These are phyloP conservation scores for Botrytis squamosa DNA, from an alignment of 2,329 filamentous ascomycete species.

Conservation along the genomic window DNA sequence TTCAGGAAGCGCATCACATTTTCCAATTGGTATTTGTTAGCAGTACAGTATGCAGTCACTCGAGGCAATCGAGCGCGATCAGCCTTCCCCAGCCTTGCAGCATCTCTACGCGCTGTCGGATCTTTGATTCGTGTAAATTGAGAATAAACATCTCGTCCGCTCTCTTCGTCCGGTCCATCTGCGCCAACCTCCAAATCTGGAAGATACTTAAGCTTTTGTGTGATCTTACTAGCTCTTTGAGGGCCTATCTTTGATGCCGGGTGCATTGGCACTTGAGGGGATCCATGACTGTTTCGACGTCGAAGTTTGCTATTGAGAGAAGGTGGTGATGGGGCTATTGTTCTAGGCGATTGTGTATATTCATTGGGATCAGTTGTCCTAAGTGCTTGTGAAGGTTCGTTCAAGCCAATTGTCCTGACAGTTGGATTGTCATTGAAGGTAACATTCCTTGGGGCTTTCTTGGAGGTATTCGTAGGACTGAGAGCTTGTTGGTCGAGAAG, in stretches of 20 bases:
- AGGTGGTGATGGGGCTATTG: slow-evolving; percentile 46
- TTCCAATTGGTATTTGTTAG: slow-evolving; percentile 87
- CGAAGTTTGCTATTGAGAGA: slow-evolving; percentile 85
- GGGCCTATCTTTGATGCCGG: slow-evolving; percentile 75
- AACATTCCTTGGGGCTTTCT: slow-evolving; percentile 52
- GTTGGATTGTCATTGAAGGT: slow-evolving; percentile 74
- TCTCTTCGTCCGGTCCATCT: slow-evolving; percentile 79
- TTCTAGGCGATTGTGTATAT: background rate
- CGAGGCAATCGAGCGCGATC: slow-evolving; percentile 83
- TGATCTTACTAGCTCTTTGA: slow-evolving; percentile 90
- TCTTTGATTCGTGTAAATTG: slow-evolving; percentile 98
- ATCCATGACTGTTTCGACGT: slow-evolving; percentile 78
- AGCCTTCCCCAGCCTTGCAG: slow-evolving; percentile 87
- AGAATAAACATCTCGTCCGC: slow-evolving; percentile 91
- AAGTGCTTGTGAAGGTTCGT: slow-evolving; percentile 31
- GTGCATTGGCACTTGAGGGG: slow-evolving; percentile 39
- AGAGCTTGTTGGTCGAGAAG: slow-evolving; percentile 8
- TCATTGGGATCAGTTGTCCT: slow-evolving; percentile 51
- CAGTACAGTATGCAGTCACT: slow-evolving; percentile 95
- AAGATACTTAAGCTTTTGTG: slow-evolving; percentile 95
- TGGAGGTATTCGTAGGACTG: slow-evolving; percentile 12
- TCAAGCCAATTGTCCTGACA: slow-evolving; percentile 55
- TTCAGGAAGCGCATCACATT: slow-evolving; percentile 89
- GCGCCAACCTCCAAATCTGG: slow-evolving; percentile 83
- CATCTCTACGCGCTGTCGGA: slow-evolving; percentile 86